Evolutionary conservation across 805 yeast genomes (phyloP).

Genomic region (Blastobotrys americana): DNA sequence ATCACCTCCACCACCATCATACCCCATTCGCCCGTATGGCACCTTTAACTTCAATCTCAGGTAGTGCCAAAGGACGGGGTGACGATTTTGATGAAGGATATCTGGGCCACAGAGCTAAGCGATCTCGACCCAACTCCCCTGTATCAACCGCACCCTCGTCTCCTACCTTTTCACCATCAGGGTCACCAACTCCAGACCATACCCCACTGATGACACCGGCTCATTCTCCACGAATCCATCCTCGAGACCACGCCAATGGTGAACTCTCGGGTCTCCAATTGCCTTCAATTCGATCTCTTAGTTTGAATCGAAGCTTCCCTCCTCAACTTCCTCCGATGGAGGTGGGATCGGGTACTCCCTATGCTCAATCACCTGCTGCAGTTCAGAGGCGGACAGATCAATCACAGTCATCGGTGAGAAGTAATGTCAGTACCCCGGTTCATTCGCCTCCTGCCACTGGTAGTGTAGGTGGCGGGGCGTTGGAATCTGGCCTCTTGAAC

Average conservation of each 20-base stretch:
- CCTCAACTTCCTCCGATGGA: slow-evolving; percentile 23
- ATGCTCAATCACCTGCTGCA: too few relatives aligned
- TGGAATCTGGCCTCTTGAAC: too few relatives aligned
- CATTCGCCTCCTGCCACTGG: slow-evolving; percentile 4
- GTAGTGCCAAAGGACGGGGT: slow-evolving; percentile 7
- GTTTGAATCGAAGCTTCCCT: slow-evolving; percentile 18
- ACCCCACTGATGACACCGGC: slow-evolving; percentile 41
- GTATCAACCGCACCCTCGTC: slow-evolving; percentile 38
- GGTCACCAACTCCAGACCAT: slow-evolving; percentile 36
- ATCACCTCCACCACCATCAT: slow-evolving; percentile 23
- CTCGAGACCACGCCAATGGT: slow-evolving; percentile 28
- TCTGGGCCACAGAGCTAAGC: slow-evolving; percentile 28
- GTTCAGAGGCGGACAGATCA: neutral
- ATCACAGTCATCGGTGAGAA: neutral
- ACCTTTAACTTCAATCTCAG: slow-evolving; percentile 25
- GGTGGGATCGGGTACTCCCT: slow-evolving; percentile 19
- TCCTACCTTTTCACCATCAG: slow-evolving; percentile 33
- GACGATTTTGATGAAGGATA: slow-evolving; percentile 22
- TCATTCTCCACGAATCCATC: slow-evolving; percentile 37
- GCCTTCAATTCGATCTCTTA: slow-evolving; percentile 33
- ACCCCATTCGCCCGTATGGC: slow-evolving; percentile 25
- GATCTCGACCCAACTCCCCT: slow-evolving; percentile 38
- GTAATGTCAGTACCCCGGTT: slow-evolving; percentile 3
- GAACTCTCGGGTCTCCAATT: slow-evolving; percentile 30
- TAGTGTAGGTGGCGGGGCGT: too few relatives aligned